Base-by-base conservation (phyloP, 108 stramenopile genomes). In the Nitzschia putrida region DNA sequence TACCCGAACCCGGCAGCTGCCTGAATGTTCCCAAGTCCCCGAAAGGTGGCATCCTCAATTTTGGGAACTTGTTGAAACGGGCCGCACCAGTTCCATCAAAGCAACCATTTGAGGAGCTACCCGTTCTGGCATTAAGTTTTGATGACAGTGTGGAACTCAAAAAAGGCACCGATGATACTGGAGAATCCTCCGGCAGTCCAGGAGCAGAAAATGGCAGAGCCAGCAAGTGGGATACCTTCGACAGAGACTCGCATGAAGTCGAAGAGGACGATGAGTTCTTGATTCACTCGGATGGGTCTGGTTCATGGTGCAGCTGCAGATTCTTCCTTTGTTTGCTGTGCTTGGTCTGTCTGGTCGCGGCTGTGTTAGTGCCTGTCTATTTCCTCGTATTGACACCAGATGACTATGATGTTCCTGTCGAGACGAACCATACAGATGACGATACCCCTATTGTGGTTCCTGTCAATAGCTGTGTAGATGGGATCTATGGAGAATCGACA, bases 131-230 rank as follows among this genome's bases (percentile, higher is more conserved):
- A 0, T 44, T 63, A 42, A 63, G 61, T 63, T 63, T 63, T 8
- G 61, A 63, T 9, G 61, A 63, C 2, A 63, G 61, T 24, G 44
- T 63, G 18, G 61, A 63, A 13, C 26, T 66, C 22, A 66, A 66
- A 37, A 66, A 66, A 14, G 22, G 37, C 34, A 66, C 51, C 3
- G 37, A 37, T 38, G 52, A 53, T 8, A 53, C 50, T 11, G 37
- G 37, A 0, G 42, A 66, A 8, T 34, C 7, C 7, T 12, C 25
- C 6, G 16, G 13, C 3, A 22, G 24, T 22, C 20, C 18, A 24
- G 13, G 10, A 20, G n/a, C n/a, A 29, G 12, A 12, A 66, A 52
- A 16, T 16, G 14, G 7, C 23, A 53, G 18, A 26, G 16, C 14
- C 13, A 24, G 34, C 65, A 47, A 45, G 47, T 66, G 65, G 65